phyloP scores from a whole-genome alignment of 257 asterid genomes.

The Jasminum sambac region DNA sequence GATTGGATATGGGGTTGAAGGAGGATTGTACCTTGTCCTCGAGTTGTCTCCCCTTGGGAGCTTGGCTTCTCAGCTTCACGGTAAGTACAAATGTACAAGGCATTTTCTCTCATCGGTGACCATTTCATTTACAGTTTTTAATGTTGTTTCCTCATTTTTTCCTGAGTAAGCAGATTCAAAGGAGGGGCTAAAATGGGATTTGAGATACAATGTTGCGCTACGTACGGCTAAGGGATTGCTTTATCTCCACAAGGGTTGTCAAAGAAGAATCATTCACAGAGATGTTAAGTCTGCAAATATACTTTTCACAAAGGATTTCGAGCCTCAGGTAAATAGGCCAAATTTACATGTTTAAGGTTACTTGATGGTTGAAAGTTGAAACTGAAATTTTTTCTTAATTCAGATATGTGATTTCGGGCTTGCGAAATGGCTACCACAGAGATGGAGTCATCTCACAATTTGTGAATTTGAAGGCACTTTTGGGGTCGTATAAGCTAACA shows the following conservation, averaged over 20 bases:
- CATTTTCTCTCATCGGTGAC: background rate
- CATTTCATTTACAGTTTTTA: background rate
- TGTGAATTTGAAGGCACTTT: constrained; percentile 70
- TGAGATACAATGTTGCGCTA: constrained; percentile 46
- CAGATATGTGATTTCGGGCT: constrained; percentile 80
- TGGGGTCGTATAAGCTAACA: constrained; percentile 38
- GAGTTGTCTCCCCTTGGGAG: constrained; percentile 95
- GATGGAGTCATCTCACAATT: constrained; percentile 60
- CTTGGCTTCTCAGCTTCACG: constrained; percentile 85
- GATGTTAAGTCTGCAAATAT: constrained; percentile 59
- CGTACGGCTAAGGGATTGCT: constrained; percentile 50
- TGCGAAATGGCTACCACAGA: constrained; percentile 70
- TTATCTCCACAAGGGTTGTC: constrained; percentile 58
- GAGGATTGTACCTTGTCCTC: constrained; percentile 83
- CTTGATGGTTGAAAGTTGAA: constrained; percentile 10
- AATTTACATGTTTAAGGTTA: constrained; percentile 5
- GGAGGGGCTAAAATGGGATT: constrained; percentile 42
- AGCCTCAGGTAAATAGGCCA: constrained; percentile 44
- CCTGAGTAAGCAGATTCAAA: constrained; percentile 33
- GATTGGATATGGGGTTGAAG: constrained; percentile 96
- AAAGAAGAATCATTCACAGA: constrained; percentile 53
- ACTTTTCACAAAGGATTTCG: constrained; percentile 46
- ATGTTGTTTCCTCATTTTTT: constrained; percentile 1
- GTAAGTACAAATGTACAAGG: constrained; percentile 47
- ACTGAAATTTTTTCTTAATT: constrained; percentile 10